Conservation (phyloP, 1,139 yeast genomes). For the Debaryomyces sp. region DNA sequence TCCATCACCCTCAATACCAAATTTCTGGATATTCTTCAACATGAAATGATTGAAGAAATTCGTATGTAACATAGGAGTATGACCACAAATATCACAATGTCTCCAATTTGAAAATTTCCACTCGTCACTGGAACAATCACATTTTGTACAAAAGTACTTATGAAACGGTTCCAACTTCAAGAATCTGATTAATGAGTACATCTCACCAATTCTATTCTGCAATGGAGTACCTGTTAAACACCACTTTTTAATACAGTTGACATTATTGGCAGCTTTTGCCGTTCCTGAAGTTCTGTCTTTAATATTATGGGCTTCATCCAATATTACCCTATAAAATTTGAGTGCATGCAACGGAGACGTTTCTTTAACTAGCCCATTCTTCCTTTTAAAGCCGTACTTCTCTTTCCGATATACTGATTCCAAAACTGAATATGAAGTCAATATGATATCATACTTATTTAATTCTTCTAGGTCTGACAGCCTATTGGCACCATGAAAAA, state of each 20-base stretch:
- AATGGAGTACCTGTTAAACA: conserved; percentile 95
- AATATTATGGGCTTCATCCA: conserved; percentile 97
- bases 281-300: conserved; percentile 94
- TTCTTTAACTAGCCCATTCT: conserved; percentile 70
- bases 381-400: conserved; percentile 77
- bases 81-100: conserved; percentile 85
- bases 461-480: conserved; percentile 59
- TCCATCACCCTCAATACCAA: conserved; percentile 82
- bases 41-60: conserved; percentile 94
- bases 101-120: conserved; percentile 86
- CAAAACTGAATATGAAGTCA: conserved; percentile 89
- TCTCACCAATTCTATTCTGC: conserved; percentile 94
- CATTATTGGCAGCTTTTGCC: conserved; percentile 82
- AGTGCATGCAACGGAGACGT: conserved; percentile 74
- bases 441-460: conserved; percentile 70
- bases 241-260: conserved; percentile 76
- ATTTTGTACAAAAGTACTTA: conserved; percentile 85
- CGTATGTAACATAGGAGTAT: conserved; percentile 91
- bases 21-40: conserved; percentile 87
- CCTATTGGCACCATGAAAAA: conserved; percentile 87
- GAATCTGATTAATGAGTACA: conserved; percentile 87
- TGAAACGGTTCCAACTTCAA: conserved; percentile 84
- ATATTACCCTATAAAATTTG: conserved; percentile 80
- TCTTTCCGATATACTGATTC: conserved; percentile 88
- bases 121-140: conserved; percentile 76